A percentile compares a stretch with the other conserved stretches of the same genome.
Conservation (phyloP, 2,329 filamentous ascomycete genomes). For the Cladosporium sp. region DNA sequence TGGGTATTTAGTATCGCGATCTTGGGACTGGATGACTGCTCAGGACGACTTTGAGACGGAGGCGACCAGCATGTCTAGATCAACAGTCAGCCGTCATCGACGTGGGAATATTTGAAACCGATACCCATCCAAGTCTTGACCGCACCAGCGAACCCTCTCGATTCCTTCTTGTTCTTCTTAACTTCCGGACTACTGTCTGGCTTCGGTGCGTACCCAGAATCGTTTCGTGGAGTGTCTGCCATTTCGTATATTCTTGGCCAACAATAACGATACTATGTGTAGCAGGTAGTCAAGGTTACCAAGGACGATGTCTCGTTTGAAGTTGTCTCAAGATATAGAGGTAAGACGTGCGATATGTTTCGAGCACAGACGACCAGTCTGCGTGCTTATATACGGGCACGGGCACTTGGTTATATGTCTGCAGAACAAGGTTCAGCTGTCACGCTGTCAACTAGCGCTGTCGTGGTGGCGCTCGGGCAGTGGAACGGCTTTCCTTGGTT, state of each 20-base stretch:
- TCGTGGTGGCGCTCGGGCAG: constrained; percentile 6
- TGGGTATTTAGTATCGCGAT: background rate
- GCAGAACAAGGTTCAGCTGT: constrained; percentile 6
- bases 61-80: background rate
- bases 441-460: constrained; percentile 4
- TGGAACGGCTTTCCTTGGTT: background rate
- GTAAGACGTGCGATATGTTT: background rate
- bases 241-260: background rate
- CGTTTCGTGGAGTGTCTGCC: background rate
- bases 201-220: background rate
- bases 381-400: background rate
- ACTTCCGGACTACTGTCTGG: background rate
- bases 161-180: background rate
- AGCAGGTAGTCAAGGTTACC: background rate
- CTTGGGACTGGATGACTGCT: background rate
- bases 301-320: background rate
- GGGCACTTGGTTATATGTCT: background rate
- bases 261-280: background rate
- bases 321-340: background rate
- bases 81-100: background rate
- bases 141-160: background rate
- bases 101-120: background rate
- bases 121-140: background rate
- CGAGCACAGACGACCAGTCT: background rate
- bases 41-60: background rate